Conservation (phyloP, 2,329 filamentous ascomycete species). For the Verticillium tricorpus region DNA sequence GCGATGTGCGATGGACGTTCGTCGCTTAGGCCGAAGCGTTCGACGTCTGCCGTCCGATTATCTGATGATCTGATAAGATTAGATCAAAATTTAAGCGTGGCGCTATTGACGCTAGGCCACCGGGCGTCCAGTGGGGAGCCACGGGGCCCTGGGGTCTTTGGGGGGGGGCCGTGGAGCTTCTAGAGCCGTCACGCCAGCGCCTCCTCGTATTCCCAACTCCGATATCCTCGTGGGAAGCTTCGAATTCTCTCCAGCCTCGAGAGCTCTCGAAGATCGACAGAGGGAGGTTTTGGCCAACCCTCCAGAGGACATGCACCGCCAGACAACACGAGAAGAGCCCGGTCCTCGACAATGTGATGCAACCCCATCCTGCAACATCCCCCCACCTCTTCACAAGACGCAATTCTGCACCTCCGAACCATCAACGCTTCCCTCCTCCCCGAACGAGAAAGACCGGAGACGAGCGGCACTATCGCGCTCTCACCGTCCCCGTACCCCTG, state of each 20-base stretch:
- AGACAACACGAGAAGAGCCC: too few species aligned
- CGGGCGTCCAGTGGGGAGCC: background rate
- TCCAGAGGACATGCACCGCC: too few species aligned
- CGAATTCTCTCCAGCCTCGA: background rate
- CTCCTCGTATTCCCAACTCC: background rate
- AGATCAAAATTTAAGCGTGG: background rate
- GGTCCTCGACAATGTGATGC: background rate
- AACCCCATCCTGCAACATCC: too few species aligned
- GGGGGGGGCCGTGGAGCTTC: too few species aligned
- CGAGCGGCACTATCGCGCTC: background rate
- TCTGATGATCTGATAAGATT: background rate
- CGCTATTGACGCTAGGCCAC: background rate
- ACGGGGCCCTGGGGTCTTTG: too few species aligned
- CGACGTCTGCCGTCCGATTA: background rate
- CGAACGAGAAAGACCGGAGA: background rate
- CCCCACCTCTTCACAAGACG: too few species aligned
- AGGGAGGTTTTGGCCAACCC: too few species aligned
- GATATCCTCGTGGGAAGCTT: background rate
- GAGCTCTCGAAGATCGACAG: too few species aligned
- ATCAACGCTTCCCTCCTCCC: background rate
- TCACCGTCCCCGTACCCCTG: too few species aligned
- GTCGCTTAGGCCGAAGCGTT: background rate
- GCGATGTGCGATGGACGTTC: background rate
- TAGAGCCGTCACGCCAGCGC: too few species aligned
- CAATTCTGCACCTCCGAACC: background rate